A percentile compares a stretch with the other conserved stretches of the same genome.
phyloP scores from a whole-genome alignment of 768 basidiomycete genomes.

The Collybiopsis confluens region DNA sequence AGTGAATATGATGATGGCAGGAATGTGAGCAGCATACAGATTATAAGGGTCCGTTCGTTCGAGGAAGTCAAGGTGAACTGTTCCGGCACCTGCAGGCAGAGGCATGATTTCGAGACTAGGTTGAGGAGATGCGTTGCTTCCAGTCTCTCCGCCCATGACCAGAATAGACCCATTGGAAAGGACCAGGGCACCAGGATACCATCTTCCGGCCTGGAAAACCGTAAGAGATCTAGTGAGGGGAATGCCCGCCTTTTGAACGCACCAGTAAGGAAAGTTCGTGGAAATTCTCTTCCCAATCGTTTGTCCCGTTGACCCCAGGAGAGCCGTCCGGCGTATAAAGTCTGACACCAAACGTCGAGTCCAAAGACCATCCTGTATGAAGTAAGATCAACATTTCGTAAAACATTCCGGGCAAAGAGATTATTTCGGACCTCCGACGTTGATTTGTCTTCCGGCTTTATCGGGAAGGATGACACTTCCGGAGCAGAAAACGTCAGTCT shows the following conservation, averaged over 20 bases:
- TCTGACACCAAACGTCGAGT: conserved; percentile 70
- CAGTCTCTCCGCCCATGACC: conserved; percentile 71
- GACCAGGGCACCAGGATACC: conserved; percentile 69
- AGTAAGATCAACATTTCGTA: conserved; percentile 9
- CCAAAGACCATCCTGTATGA: conserved; percentile 54
- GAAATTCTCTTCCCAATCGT: conserved; percentile 77
- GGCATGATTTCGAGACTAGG: conserved; percentile 74
- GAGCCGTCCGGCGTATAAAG: conserved; percentile 67
- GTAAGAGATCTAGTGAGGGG: neutral
- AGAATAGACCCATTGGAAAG: conserved; percentile 72
- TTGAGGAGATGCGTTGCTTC: conserved; percentile 61
- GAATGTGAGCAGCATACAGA: conserved; percentile 37
- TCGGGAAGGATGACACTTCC: conserved; percentile 72
- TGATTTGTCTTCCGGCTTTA: conserved; percentile 60
- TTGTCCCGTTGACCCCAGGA: conserved; percentile 66
- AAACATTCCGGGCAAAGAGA: neutral
- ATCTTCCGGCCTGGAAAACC: conserved; percentile 49
- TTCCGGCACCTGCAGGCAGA: conserved; percentile 58
- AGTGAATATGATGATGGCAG: neutral
- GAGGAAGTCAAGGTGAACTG: conserved; percentile 61
- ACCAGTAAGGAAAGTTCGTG: conserved; percentile 59
- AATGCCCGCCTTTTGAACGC: conserved; percentile 6
- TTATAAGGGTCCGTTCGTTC: conserved; percentile 75
- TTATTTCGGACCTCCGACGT: conserved; percentile 47
- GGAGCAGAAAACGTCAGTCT: conserved; percentile 79